Evolutionary conservation across 306 rosid genomes (phyloP).

Genomic region (Datisca glomerata): DNA sequence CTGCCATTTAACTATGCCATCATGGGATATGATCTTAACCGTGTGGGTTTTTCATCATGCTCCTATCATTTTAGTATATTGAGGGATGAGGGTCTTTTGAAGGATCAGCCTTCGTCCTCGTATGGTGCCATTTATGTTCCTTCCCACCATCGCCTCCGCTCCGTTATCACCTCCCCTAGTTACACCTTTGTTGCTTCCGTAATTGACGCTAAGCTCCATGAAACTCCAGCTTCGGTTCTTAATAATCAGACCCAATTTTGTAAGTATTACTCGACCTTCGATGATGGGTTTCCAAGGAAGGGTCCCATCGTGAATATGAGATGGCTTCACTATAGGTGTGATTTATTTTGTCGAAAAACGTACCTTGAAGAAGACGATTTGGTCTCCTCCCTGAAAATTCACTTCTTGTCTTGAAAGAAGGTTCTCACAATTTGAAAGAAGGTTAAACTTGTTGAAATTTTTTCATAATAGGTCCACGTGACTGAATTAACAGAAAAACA

Average conservation of each 20-base stretch:
- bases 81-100: no score
- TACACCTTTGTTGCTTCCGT: conserved; percentile 25
- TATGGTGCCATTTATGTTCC: conserved; percentile 64
- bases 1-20: no score
- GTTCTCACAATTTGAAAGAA: no score
- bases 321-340: conserved; percentile 30
- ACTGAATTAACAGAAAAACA: no score
- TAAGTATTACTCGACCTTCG: conserved; percentile 35
- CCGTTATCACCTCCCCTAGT: conserved; percentile 29
- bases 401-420: no score
- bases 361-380: no score
- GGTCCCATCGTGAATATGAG: conserved; percentile 37
- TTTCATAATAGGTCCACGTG: no score
- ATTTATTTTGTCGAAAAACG: background rate
- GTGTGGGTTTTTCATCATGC: no score
- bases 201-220: conserved; percentile 24
- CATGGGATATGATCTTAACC: no score
- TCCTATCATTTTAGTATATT: no score
- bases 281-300: conserved; percentile 37
- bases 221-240: conserved; percentile 6
- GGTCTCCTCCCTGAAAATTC: no score
- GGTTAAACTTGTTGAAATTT: no score
- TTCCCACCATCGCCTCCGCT: conserved; percentile 79
- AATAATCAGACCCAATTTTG: conserved; percentile 12
- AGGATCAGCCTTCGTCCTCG: conserved; percentile 74